Evolutionary conservation across 225 moss, liverwort and hornwort species (phyloP), one percentile per base, ranked within the genome.

Genomic region (Neckera pumila): DNA sequence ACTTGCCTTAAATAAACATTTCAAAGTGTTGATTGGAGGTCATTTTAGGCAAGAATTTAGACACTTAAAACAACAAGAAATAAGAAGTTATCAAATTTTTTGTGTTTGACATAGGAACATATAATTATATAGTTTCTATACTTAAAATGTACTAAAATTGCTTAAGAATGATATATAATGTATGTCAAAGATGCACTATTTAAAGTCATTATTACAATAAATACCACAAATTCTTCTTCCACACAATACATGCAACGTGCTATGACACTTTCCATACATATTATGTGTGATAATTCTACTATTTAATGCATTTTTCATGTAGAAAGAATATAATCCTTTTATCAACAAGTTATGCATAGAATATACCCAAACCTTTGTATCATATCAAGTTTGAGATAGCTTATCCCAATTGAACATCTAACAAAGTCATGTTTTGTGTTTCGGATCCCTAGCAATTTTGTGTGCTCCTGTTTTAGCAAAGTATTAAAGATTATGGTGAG

Each of bases 381-480:
- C 5, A 8, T 36, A 76, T 53, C 22, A 76, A 76, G 34, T 51
- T 76, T 34, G 22, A 53, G 53, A 53, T 12, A 34, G 34, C 34
- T 76, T 76, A 51, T 76, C 4, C 34, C 34, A 34, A 51, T 34
- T 51, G 51, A 34, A 22, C 8, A 51, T 51, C 13, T 34, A 76
- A 76, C 76, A 76, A 76, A 76, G 33, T 49, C 36, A 9, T 76
- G 2, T 53, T 36, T n/a, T 7, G 15, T 17, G 26, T n/a, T 78
- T 78, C 3, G 6, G 11, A 78, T 2, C 1, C 38, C 38, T 26
- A 38, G 10, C 57, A 78, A 57, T n/a, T 78, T 17, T 17, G 17
- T 1, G 1, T n/a, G n/a, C 10, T 56, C 56, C 7, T n/a, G 2
- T 14, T 15, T 16, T 1, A 78, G 27, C 11, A 57, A 0, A 26